Evolutionary conservation across 1,139 yeast species (phyloP), one percentile per base, ranked within the genome.

Genomic region (Diutina scorzettiae): DNA sequence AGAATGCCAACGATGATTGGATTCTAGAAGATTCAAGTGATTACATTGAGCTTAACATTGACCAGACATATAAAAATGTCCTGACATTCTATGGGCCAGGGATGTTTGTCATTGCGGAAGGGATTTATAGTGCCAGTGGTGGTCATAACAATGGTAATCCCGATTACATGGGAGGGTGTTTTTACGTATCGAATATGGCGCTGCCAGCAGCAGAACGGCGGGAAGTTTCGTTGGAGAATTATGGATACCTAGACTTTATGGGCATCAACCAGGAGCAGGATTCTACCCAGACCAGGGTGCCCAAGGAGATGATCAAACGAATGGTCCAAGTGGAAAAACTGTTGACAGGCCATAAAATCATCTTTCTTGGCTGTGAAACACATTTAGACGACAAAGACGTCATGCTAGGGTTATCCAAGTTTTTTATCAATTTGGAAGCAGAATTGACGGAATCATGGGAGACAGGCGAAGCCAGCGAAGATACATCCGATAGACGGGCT

Each of bases 121-220:
- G 99, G 12, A 76, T 85, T 20, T 85, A 84, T 53, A 73, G 85
- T 0, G 78, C 76, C 5, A 72, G 77, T 18, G 82, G 81, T 20
- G 75, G 71, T 33, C 46, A 53, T 16, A 49, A 57, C 27, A 53
- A 52, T 42, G 51, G 55, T 18, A 58, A 56, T 43, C 57, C 58
- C 17, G 55, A 58, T 42, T 60, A 63, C 31, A 57, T 64, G 24
- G 69, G 71, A 23, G 74, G 74, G 3, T 62, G 67, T 41, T 87
- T 91, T 53, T 77, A 81, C 48, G 95, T 83, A 1, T 72, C 83
- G 30, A 73, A 82, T 12, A 68, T 89, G 43, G 84, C 84, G 1
- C 96, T 86, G 46, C 98, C 98, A 1, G 89, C 94, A 0, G 81
- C 87, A 2, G 98, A 91, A 56, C 67, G 74, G 49, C 66, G 97